phyloP scores from a whole-genome alignment of 345 rosid species.

The Erysimum cheiranthoides region DNA sequence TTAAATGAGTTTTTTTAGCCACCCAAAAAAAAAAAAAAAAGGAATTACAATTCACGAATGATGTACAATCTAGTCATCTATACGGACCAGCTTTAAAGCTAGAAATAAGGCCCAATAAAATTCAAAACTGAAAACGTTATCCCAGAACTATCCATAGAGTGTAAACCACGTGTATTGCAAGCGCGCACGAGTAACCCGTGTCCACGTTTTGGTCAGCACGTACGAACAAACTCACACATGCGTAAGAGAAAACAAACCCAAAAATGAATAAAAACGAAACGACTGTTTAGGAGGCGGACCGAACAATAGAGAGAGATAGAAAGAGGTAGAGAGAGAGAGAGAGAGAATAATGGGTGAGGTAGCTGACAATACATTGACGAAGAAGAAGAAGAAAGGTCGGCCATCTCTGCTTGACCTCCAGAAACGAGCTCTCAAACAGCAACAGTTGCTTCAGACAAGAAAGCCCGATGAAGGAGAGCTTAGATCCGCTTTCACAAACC shows the following conservation, averaged over 20 bases:
- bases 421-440: slow-evolving; percentile 80
- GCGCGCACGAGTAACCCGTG: slow-evolving; percentile 35
- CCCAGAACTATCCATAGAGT: neutral
- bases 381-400: slow-evolving; percentile 94
- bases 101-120: slow-evolving; percentile 5
- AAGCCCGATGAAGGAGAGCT: slow-evolving; percentile 43
- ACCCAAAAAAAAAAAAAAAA: no score
- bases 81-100: neutral
- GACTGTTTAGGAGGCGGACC: slow-evolving; percentile 43
- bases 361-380: slow-evolving; percentile 59
- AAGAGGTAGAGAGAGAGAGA: slow-evolving; percentile 17
- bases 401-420: slow-evolving; percentile 89
- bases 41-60: no score
- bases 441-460: slow-evolving; percentile 49
- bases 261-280: slow-evolving; percentile 38
- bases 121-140: slow-evolving; percentile 4
- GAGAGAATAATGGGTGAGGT: slow-evolving; percentile 50
- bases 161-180: slow-evolving; percentile 16
- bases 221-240: slow-evolving; percentile 39
- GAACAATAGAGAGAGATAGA: slow-evolving; percentile 28
- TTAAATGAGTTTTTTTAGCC: neutral
- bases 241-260: neutral
- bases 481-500: slow-evolving; percentile 57
- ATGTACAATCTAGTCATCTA: neutral
- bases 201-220: slow-evolving; percentile 30